phyloP scores from a whole-genome alignment of 1,139 yeast species.

The Geotrichum reessii region DNA sequence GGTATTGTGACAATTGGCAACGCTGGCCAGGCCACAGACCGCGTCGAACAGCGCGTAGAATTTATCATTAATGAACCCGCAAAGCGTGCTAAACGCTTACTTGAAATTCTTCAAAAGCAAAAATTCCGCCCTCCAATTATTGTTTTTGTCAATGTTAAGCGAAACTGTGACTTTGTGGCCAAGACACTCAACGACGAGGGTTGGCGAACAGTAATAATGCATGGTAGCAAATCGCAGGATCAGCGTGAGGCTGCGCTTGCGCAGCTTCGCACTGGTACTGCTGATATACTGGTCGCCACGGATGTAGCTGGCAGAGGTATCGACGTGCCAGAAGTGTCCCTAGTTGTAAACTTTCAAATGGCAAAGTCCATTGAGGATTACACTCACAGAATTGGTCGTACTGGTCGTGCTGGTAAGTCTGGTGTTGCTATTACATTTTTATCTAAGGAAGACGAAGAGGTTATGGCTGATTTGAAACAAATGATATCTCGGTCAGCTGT shows the following conservation, averaged over 20 bases:
- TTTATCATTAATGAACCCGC: conserved; percentile 40
- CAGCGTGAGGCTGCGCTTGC: conserved; percentile 74
- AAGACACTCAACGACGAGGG: conserved; percentile 45
- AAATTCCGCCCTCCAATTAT: conserved; percentile 53
- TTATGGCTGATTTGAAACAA: conserved; percentile 49
- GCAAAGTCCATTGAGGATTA: conserved; percentile 71
- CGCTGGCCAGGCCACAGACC: conserved; percentile 54
- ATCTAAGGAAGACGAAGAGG: conserved; percentile 49
- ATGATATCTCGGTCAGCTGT: conserved; percentile 46
- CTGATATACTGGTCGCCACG: conserved; percentile 75
- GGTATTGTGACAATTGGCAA: conserved; percentile 62
- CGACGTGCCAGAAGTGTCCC: conserved; percentile 77
- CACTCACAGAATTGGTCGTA: conserved; percentile 90
- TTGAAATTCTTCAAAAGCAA: conserved; percentile 34
- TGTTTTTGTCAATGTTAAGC: conserved; percentile 73
- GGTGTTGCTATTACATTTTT: conserved; percentile 75
- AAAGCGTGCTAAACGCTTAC: conserved; percentile 36
- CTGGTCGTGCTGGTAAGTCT: conserved; percentile 85
- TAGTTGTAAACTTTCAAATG: conserved; percentile 86
- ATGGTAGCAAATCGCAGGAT: conserved; percentile 86
- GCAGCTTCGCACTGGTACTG: conserved; percentile 55
- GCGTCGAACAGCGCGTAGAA: conserved; percentile 66
- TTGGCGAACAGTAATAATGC: conserved; percentile 56
- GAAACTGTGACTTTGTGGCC: conserved; percentile 62
- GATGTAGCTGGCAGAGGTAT: conserved; percentile 97